A percentile compares a stretch with the other conserved stretches of the same genome.
Evolutionary conservation across 2,329 filamentous ascomycete genomes (phyloP).

Genomic region (Venturia asperata): DNA sequence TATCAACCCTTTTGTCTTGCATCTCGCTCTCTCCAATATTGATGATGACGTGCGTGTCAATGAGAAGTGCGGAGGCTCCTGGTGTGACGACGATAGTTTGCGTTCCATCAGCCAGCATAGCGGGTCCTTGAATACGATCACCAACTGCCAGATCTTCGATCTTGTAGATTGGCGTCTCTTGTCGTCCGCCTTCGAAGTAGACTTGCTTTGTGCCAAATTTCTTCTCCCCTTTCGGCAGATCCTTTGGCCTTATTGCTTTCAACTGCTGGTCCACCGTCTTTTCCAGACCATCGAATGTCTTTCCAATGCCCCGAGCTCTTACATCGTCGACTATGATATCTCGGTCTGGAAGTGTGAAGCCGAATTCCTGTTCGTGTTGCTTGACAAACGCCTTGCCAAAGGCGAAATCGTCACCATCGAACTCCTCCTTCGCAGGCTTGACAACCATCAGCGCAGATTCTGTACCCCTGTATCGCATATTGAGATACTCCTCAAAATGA

Average conservation of each 20-base stretch:
- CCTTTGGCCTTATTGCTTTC: constrained; percentile 56
- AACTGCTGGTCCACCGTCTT: constrained; percentile 82
- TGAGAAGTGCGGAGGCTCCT: constrained; percentile 64
- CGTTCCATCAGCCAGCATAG: constrained; percentile 77
- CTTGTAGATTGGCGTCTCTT: constrained; percentile 75
- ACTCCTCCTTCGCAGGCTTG: constrained; percentile 61
- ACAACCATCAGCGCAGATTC: constrained; percentile 88
- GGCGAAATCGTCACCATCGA: constrained; percentile 63
- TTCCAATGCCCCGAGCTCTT: constrained; percentile 79
- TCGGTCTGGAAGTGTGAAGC: constrained; percentile 76
- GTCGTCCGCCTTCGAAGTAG: constrained; percentile 76
- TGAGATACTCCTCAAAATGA: constrained; percentile 84
- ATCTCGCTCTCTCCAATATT: constrained; percentile 59
- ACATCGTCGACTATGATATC: constrained; percentile 90
- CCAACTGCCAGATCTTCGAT: constrained; percentile 67
- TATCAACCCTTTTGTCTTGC: constrained; percentile 42
- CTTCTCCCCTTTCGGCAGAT: constrained; percentile 52
- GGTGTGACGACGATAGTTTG: constrained; percentile 91
- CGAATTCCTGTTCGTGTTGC: constrained; percentile 88
- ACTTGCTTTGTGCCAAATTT: constrained; percentile 61
- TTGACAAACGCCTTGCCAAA: constrained; percentile 79
- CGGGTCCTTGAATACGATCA: constrained; percentile 68
- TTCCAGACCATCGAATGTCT: constrained; percentile 71
- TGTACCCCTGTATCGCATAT: constrained; percentile 86
- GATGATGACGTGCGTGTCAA: constrained; percentile 83